Base-by-base conservation (phyloP, 257 asterid species). In the Lithospermum erythrorhizon region DNA sequence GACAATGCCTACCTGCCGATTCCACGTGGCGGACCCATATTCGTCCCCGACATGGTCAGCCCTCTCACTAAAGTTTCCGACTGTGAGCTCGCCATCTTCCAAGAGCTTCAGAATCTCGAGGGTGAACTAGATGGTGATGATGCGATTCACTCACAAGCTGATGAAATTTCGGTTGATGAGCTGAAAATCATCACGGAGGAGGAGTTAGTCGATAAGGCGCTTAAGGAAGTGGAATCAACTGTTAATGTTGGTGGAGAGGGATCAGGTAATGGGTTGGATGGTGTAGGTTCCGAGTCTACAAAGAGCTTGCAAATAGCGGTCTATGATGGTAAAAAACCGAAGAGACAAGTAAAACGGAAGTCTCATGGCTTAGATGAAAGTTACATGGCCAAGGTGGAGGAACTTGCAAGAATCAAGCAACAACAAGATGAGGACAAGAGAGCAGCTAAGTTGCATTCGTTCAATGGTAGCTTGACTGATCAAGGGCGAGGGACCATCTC, bases 1-100 rank as follows among this genome's bases (percentile, higher is more conserved):
- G 91, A 85, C 61, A 82, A 81, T 53, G 57, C 19, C 49, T 62
- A 61, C 27, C 82, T 78, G 63, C 73, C 95, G 6, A 67, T 89
- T 68, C 95, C 96, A 18, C 89, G 81, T 51, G 96, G 96, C 53
- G 96, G 96, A 19, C 94, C 96, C 13, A 75, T 83, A 57, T 86
- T 75, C 59, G 76, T 79, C 11, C 69, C 75, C 5, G 81, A 83
- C 75, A 82, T 76, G 82, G 76, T 86, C 9, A 82, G 91, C 53
- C 84, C 86, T 9, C 81, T 74, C 67, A 86, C 85, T 3, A 72
- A 73, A 58, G 87, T 80, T 58, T 76, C 94, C 17, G 82, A 75
- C 27, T 89, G 86, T 27, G 87, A 86, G 77, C 62, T 27, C 61
- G 60, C 75, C 67, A 81, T 80, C 18, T 77, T 29, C 72, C 73